Base-by-base conservation (phyloP, 2,329 filamentous ascomycete genomes). In the Anisogramma anomala region DNA sequence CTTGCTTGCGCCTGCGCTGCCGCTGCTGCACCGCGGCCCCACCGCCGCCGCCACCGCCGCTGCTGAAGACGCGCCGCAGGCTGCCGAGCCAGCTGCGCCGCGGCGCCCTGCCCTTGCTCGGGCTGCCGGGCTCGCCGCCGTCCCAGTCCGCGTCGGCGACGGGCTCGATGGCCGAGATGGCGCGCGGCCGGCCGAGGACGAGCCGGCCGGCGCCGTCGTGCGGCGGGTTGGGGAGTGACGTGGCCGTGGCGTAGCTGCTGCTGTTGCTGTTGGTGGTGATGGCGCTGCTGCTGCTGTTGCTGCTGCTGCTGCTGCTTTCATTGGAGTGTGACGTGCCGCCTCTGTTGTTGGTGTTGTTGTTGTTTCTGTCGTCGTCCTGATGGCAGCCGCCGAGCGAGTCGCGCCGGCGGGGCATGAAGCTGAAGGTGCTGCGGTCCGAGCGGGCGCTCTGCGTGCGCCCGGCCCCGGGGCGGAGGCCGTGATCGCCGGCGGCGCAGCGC, bases 1-100 rank as follows among this genome's bases (percentile, higher is more conserved):
- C 72, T 35, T 74, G 71, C 57, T 73, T 74, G 51, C 72, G 56
- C 23, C 70, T 61, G 11, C 9, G 43, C 46, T 42, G 6, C 40
- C 38, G 8, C 52, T 40, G 26, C 33, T 23, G n/a, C 10, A 13
- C 25, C 4, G 23, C 33, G 3, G 48, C 36, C 48, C 48, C 32
- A 53, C 50, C 39, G 50, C 57, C 35, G 53, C 52, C 49, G 58
- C 43, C 31, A 41, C 59, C 57, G 34, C 61, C 56, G 4, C 69
- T 69, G 30, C 61, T 68, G 37, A 84, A 74, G 9, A 79, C 79
- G 27, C 79, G 70, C 14, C 74, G 69, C 15, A 87, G 58, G 35
- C 76, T 83, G 17, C 81, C 81, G 9, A 87, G 63, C 77, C 80
- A 84, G 18, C 71, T 72, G n/a, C 69, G 63, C 3, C 68, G 60